Evolutionary conservation across 2,329 filamentous ascomycete species (phyloP), one percentile per base, ranked within the genome.

Genomic region (Alternaria metachromatica): DNA sequence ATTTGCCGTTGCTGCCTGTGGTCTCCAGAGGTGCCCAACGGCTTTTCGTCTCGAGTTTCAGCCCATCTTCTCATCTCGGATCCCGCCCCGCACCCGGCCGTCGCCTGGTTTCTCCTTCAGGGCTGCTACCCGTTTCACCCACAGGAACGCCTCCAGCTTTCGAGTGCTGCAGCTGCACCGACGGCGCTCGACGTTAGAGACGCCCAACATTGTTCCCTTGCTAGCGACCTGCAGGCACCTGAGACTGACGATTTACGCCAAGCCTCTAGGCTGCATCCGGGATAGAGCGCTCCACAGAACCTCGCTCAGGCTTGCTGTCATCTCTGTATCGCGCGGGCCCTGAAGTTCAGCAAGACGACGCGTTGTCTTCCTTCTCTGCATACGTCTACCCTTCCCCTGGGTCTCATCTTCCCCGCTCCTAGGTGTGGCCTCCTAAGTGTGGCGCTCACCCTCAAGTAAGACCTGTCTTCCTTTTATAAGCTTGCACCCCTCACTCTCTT

Each of bases 371-470:
- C 68, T 66, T 63, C 68, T 69, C 62, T 72, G 66, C 70, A 67
- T 67, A 68, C 68, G 58, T 71, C 71, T 66, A 66, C 69, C 69
- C 64, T 62, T 51, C 62, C 62, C 62, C 65, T 71, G 60, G 66
- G 70, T 64, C 56, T 60, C 45, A 56, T 51, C 61, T 68, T 71
- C 70, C 71, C 70, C 69, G 70, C 73, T 68, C 69, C 71, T 67
- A 66, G 71, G 68, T 68, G 69, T 70, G 62, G 69, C 64, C 60
- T 68, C 69, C 71, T 67, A 66, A 71, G 68, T 68, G 69, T 70
- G 63, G 69, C 64, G 53, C 59, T 65, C 62, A 66, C 56, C 53
- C 51, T 55, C 62, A 74, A 71, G 74, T 77, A 76, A 78, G 75
- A 70, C 70, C 60, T 56, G 58, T 65, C 46, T 64, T 37, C 44